Base-by-base conservation (phyloP, 2,329 filamentous ascomycete genomes). In the Microcera coccophila region DNA sequence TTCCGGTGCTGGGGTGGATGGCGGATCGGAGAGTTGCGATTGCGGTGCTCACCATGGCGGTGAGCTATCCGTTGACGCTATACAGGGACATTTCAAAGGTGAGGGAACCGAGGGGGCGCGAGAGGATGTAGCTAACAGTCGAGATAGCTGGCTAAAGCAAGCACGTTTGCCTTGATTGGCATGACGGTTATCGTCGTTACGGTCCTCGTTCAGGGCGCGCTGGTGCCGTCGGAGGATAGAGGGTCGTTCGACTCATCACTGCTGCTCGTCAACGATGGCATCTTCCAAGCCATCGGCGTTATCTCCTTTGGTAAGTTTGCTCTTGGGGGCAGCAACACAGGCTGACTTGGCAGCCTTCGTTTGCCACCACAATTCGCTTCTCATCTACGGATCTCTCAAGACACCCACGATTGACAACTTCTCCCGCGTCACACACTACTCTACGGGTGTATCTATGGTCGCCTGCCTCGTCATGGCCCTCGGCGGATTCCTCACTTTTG, bases 41-140 rank as follows among this genome's bases (percentile, higher is more conserved):
- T 67, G 78, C 90, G n/a, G 69, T 97, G 41, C 91, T 95, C 62
- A 81, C 90, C 38, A 63, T 96, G 60, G 84, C 85, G 26, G 75
- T 97, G 50, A 96, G 90, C 42, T 97, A 87, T 62, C 93, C 93
- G 4, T 70, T 98, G 61, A 94, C 90, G 39, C 71, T 98, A 41
- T 98, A 98, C 70, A 78, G 93, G 57, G 93, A 98, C 66, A 98
- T 98, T 69, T 85, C 93, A 44, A 97, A 97, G 84, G 87, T 90
- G 67, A 60, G 74, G 26, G 22, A 28, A 20, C 22, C 15, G 29
- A 32, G n/a, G 8, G 9, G 29, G 29, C n/a, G 5, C 7, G 20
- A 2, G 38, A 40, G 37, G 11, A 44, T 36, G 21, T 21, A 15
- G 36, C 50, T 55, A 48, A 53, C 40, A n/a, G 5, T 31, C 24